Evolutionary conservation across 192 early-diverging fungal genomes (phyloP), one percentile per base, ranked within the genome.

Genomic region (Gryganskiella cystojenkinii): DNA sequence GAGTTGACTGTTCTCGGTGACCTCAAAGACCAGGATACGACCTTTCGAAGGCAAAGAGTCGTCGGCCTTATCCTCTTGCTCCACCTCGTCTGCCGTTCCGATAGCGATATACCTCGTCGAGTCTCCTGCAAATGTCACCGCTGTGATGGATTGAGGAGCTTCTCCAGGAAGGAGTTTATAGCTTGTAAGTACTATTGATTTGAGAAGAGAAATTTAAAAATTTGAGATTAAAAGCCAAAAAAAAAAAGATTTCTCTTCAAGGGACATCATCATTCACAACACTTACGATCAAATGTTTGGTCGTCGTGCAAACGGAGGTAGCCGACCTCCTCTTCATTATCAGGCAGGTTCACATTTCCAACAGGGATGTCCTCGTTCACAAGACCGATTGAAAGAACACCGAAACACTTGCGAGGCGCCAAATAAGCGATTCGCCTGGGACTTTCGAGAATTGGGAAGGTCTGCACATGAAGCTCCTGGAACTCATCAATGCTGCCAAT

Each of bases 401-500:
- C 93, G 68, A 95, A 85, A 11, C 88, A 86, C 22, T 82, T 74
- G 17, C 74, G 42, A 0, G 74, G 64, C 20, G 87, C 84, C 37
- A 90, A 80, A 49, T 92, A 85, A 0, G 83, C 85, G 50, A 99
- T 90, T 24, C 95, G 87, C 15, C 87, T 84, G 0, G 90, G 85
- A 63, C 87, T 91, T 55, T 92, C 91, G 17, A 68, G 51, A 40
- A 98, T 79, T 9, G 88, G 82, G 13, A 90, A 61, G 20, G 81
- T 91, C 13, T 86, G 86, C 47, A 95, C 83, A 64, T 99, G 97
- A 22, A 99, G 84, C 50, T 92, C 92, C 75, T 95, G 93, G 37
- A 93, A 91, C 6, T 88, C 82, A 57, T 99, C 94, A 3, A 96
- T 89, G 2, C 64, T 83, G 0, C 93, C 96, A 64, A 99, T 81